Conservation (phyloP, 2,329 filamentous ascomycete species). For the Coleophoma crateriformis region DNA sequence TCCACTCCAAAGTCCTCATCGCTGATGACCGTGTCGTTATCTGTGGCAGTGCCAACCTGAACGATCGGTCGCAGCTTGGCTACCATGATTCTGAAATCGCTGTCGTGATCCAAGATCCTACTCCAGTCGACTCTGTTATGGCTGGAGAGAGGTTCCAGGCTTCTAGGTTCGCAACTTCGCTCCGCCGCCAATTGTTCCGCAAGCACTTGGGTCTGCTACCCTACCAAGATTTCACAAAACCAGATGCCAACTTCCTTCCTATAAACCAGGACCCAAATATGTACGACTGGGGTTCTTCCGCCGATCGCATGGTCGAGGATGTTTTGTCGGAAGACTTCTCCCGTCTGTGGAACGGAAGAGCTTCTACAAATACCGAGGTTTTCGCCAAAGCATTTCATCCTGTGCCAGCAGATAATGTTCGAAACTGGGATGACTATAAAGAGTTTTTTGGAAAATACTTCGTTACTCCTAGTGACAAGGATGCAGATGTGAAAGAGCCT, state of each 20-base stretch:
- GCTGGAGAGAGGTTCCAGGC: conserved; percentile 66
- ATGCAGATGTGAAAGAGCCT: conserved; percentile 35
- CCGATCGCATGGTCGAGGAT: conserved; percentile 66
- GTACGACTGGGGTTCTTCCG: conserved; percentile 65
- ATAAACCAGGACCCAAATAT: conserved; percentile 65
- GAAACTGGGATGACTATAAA: conserved; percentile 69
- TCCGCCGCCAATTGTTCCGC: conserved; percentile 81
- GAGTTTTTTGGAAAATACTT: conserved; percentile 66
- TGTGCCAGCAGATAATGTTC: conserved; percentile 63
- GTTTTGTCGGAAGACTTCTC: conserved; percentile 66
- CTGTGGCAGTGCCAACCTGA: conserved; percentile 62
- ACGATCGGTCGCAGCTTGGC: conserved; percentile 69
- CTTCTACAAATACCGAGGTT: conserved; percentile 71
- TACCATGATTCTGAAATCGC: conserved; percentile 84
- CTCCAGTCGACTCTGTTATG: conserved; percentile 67
- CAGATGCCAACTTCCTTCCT: conserved; percentile 72
- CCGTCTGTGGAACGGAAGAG: conserved; percentile 67
- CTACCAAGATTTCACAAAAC: conserved; percentile 61
- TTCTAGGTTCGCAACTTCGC: conserved; percentile 69
- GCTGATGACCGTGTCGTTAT: conserved; percentile 79
- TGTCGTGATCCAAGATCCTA: conserved; percentile 78
- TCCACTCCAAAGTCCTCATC: conserved; percentile 68
- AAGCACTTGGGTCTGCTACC: conserved; percentile 85
- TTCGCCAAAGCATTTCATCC: conserved; percentile 79
- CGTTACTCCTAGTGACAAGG: conserved; percentile 44